phyloP scores from a whole-genome alignment of 345 rosid species.

The Lepidium sativum region DNA sequence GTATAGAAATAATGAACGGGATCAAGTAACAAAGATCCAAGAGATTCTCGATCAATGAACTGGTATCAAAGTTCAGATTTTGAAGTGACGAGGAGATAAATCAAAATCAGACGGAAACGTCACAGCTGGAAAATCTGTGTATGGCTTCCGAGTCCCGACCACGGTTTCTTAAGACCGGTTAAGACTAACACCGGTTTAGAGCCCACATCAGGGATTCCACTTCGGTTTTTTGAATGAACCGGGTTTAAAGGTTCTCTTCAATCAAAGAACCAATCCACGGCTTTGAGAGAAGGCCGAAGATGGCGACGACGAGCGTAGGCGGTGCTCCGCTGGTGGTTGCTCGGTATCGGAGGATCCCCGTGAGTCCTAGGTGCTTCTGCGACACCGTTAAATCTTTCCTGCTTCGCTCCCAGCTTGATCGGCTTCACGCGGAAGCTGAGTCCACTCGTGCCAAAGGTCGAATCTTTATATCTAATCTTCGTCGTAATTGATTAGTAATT shows the following conservation, averaged over 20 bases:
- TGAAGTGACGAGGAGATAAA: not conserved
- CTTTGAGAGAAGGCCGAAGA: slow-evolving; percentile 9
- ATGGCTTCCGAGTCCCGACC: not conserved
- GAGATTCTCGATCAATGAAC: slow-evolving; percentile 15
- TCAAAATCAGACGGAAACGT: slow-evolving; percentile 12
- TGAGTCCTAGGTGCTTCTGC: slow-evolving; percentile 31
- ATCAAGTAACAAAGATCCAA: not conserved
- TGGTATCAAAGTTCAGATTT: not conserved
- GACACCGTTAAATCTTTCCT: slow-evolving; percentile 34
- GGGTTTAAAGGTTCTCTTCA: not conserved
- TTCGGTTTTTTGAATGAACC: not conserved
- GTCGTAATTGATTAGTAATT: not conserved
- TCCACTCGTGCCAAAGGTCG: slow-evolving; percentile 63
- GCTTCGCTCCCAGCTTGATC: slow-evolving; percentile 66
- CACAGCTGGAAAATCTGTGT: slow-evolving; percentile 6
- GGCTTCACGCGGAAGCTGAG: slow-evolving; percentile 65
- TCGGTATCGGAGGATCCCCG: not conserved
- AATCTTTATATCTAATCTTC: not conserved
- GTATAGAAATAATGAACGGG: not conserved
- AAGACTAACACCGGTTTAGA: not conserved
- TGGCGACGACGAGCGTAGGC: slow-evolving; percentile 30
- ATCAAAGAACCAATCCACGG: not conserved
- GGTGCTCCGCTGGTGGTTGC: slow-evolving; percentile 20
- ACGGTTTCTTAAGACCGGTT: not conserved
- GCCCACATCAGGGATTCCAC: not conserved